These are phyloP conservation scores for Vicia villosa DNA, from an alignment of 306 rosid species.

Conservation along the genomic window DNA sequence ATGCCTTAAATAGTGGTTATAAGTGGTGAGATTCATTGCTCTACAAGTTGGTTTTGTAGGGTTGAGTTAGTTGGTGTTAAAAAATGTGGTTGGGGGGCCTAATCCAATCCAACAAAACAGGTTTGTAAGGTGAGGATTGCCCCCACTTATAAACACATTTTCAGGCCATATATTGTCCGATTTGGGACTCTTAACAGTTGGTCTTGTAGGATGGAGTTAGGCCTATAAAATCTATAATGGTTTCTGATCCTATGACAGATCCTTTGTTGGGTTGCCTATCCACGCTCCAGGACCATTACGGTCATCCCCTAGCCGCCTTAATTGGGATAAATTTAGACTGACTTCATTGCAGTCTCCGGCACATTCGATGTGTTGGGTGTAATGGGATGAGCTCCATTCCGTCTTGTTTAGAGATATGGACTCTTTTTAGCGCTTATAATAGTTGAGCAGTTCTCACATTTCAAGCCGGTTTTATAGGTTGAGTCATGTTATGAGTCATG, in stretches of 20 bases:
- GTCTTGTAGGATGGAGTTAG: background rate
- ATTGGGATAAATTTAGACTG: background rate
- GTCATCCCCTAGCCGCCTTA: background rate
- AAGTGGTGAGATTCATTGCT: background rate
- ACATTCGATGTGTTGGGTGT: background rate
- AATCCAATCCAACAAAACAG: no score
- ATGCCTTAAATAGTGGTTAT: background rate
- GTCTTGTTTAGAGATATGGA: background rate
- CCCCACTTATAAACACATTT: no score
- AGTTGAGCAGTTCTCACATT: background rate
- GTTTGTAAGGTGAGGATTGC: no score
- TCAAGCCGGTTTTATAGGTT: background rate
- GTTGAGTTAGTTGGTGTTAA: background rate
- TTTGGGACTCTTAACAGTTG: no score
- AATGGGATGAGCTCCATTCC: no score
- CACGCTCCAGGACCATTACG: background rate
- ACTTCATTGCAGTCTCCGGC: background rate
- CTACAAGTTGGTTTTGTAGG: background rate
- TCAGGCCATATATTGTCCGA: no score
- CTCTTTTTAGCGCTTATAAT: background rate
- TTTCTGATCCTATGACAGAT: no score
- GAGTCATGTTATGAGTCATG: slow-evolving; percentile 5
- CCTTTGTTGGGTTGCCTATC: no score
- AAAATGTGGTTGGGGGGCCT: no score
- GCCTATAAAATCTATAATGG: no score